Percentiles rank a stretch among this genome's conserved stretches.
phyloP scores from a whole-genome alignment of 306 rosid species.

The Casuarina cunninghamiana region DNA sequence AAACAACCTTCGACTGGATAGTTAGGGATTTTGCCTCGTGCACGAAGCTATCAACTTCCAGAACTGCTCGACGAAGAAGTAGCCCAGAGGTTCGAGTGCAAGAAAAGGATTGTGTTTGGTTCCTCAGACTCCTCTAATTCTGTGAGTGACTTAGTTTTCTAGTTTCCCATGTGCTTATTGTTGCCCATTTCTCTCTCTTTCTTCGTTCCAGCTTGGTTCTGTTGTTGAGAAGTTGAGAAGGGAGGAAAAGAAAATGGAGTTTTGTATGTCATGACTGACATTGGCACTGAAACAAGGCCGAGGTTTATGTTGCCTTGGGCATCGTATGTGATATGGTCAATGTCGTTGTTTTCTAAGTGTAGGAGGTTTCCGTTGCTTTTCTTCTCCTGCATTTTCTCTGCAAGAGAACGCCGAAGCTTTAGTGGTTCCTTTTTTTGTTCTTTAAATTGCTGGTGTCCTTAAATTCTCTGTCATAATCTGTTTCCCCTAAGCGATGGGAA shows the following conservation, averaged over 20 bases:
- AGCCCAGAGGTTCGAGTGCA: slow-evolving; percentile 2
- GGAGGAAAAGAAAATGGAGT: background rate
- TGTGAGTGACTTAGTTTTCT: slow-evolving; percentile 6
- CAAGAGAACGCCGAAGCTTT: background rate
- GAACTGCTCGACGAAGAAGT: background rate
- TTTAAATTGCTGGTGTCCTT: background rate
- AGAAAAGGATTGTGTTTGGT: background rate
- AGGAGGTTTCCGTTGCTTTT: background rate
- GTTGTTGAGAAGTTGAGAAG: background rate
- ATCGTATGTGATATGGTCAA: background rate
- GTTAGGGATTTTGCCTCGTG: background rate
- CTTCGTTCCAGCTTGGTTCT: background rate
- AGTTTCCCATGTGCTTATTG: background rate
- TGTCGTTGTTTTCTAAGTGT: background rate
- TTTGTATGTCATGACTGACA: background rate
- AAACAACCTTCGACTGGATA: background rate
- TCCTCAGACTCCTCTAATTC: background rate
- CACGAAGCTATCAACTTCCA: background rate
- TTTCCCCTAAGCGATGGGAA: background rate
- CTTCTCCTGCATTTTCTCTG: background rate
- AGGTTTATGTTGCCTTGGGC: background rate
- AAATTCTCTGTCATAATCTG: background rate
- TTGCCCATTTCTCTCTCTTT: background rate
- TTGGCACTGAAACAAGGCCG: background rate
- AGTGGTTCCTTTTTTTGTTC: background rate